Evolutionary conservation across 352 stramenopile species (phyloP), one percentile per base, ranked within the genome.

Genomic region (Globisporangium megalacanthum): DNA sequence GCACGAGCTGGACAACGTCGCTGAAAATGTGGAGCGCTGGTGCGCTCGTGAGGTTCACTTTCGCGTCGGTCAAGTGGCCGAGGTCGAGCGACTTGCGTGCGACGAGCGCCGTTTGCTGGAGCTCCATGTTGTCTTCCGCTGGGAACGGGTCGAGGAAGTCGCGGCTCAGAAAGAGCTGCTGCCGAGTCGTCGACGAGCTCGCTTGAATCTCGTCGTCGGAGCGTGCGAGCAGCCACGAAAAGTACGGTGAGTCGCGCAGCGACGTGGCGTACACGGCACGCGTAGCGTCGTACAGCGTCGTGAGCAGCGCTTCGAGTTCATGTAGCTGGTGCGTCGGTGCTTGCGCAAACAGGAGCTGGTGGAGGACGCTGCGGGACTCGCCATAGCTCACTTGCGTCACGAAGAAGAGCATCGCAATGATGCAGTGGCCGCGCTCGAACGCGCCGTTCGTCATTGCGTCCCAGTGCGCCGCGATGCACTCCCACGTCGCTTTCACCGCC

Each of bases 351-450:
- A 86, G 29, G 1, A 83, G 46, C 31, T 82, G 62, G 3, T 69
- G 72, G 2, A 88, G 45, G 22, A 83, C 68, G 37, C 66, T 74
- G 42, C 68, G 66, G 50, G 55, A 49, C 36, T 82, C 69, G 1
- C 75, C 72, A 33, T 83, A 82, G 55, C 79, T 86, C 37, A 88
- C 66, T 35, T 86, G 77, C 1, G 74, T 84, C 29, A 81, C 67
- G 42, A 82, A 88, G 56, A 84, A 85, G 10, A 87, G 52, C 70
- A 88, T 86, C 11, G 70, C 58, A 6, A 84, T 65, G 42, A 86
- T 83, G 29, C 61, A 72, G 20, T 80, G 70, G 22, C 71, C 72
- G 19, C 75, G 66, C 14, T 73, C 66, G 29, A 77, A 80, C 19
- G 66, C 58, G 4, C 73, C 69, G 22, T 48, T 66, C 25, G 65